Base-by-base conservation (phyloP, 2,329 filamentous ascomycete genomes). In the Sclerotinia trifoliorum region DNA sequence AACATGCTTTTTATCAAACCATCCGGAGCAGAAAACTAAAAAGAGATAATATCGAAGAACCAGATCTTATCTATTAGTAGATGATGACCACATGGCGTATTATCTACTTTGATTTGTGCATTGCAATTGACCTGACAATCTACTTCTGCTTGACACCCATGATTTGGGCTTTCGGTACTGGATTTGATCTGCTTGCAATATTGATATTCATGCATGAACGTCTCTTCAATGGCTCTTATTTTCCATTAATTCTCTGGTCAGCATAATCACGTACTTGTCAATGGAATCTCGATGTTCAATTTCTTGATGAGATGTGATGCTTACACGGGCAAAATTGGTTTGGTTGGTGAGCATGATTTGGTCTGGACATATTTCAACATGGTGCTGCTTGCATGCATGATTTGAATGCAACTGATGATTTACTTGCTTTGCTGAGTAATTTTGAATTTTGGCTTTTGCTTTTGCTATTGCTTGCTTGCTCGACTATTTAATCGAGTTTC, bases 171-270 rank as follows among this genome's bases (percentile, higher is more conserved):
- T 42, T 51, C n/a, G n/a, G 15, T 49, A 63, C 29, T 42, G 46
- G 60, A 49, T 63, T 8, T 63, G 60, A 63, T 39, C 60, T 42
- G 60, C 60, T 51, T 51, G 60, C 60, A 63, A 63, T 39, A 49
- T 13, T 63, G 60, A 63, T 63, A 63, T 63, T 63, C 60, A 62
- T 63, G n/a, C 60, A 51, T 51, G 46, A 63, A 51, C 32, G n/a
- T 51, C 48, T 26, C 32, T 24, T 42, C 44, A 52, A 39, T 63
- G 29, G 60, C n/a, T 49, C 46, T 24, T 62, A 10, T 62, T 42
- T 39, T 32, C 39, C 32, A 19, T 51, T 63, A 19, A 63, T 63
- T 21, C 60, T 39, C 32, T 39, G 46, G 60, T 51, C 48, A 32
- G 60, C 46, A 63, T 39, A 19, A 63, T 39, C 32, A 63, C 29